Percentiles rank a stretch among this genome's conserved stretches.
phyloP scores from a whole-genome alignment of 2,329 filamentous ascomycete genomes.

The Plenodomus biglobosus region DNA sequence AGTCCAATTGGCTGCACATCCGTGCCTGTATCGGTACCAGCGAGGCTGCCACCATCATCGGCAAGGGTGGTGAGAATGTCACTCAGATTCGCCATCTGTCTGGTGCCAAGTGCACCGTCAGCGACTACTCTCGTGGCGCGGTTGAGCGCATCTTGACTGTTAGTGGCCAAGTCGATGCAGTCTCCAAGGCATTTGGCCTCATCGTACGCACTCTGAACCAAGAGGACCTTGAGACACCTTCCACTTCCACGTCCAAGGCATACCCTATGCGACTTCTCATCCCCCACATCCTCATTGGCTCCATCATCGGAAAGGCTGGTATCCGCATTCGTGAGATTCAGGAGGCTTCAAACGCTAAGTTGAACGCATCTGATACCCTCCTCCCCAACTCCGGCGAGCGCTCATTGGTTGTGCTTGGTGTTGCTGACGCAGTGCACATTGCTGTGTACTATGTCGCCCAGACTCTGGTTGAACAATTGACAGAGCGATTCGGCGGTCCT shows the following conservation, averaged over 20 bases:
- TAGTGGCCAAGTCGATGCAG: conserved; percentile 92
- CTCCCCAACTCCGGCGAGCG: conserved; percentile 93
- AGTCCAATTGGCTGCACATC: conserved; percentile 95
- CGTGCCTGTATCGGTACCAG: conserved; percentile 96
- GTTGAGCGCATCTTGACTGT: conserved; percentile 98
- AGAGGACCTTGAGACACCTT: conserved; percentile 83
- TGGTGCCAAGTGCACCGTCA: conserved; percentile 97
- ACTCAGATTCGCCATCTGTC: conserved; percentile 94
- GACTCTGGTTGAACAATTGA: conserved; percentile 96
- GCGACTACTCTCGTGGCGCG: conserved; percentile 94
- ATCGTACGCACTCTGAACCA: conserved; percentile 99
- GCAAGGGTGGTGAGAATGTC: conserved; percentile 98
- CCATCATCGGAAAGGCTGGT: conserved; percentile 97
- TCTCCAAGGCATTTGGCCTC: conserved; percentile 96
- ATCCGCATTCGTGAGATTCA: conserved; percentile 97
- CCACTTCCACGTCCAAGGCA: conserved; percentile 91
- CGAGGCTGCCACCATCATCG: conserved; percentile 96
- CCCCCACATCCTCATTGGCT: conserved; percentile 95
- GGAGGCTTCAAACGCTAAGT: conserved; percentile 90
- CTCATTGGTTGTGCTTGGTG: conserved; percentile 95
- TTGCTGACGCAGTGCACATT: conserved; percentile 97
- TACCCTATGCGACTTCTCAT: conserved; percentile 95
- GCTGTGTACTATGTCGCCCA: conserved; percentile 98
- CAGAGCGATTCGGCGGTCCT: conserved; percentile 92
- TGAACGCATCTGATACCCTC: conserved; percentile 95